Evolutionary conservation across 2,329 filamentous ascomycete genomes (phyloP).

Genomic region (Aaosphaeria arxii): DNA sequence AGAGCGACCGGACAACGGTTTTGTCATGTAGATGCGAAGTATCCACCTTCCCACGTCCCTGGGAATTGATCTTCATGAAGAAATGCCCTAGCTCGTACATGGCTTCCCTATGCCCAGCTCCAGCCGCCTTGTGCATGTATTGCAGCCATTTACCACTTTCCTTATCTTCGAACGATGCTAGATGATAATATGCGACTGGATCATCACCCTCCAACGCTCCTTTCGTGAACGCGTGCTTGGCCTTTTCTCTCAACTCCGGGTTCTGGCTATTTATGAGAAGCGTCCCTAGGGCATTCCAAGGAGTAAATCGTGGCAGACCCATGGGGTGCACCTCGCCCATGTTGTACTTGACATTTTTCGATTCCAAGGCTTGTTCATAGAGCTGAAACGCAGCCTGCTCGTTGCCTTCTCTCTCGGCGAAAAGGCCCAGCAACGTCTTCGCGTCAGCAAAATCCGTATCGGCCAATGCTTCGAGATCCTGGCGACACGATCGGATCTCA

Average conservation of each 20-base stretch:
- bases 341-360: not conserved
- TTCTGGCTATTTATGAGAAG: constrained; percentile 15
- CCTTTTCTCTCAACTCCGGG: constrained; percentile 12
- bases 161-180: constrained; percentile 24
- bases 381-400: constrained; percentile 13
- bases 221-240: constrained; percentile 29
- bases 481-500: constrained; percentile 16
- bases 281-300: constrained; percentile 31
- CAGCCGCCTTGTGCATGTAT: constrained; percentile 45
- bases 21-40: constrained; percentile 7
- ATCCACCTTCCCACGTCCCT: not conserved
- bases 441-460: constrained; percentile 16
- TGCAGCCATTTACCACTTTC: constrained; percentile 39
- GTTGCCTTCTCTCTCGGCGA: constrained; percentile 24
- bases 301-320: constrained; percentile 21
- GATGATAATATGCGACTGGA: constrained; percentile 40
- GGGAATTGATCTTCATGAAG: constrained; percentile 35
- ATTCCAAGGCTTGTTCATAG: constrained; percentile 22
- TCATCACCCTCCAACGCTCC: constrained; percentile 42
- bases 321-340: constrained; percentile 13
- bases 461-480: constrained; percentile 17
- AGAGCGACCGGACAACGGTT: constrained; percentile 14
- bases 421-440: constrained; percentile 27
- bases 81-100: constrained; percentile 38
- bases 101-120: constrained; percentile 38